These are phyloP conservation scores for Trichocladium antarcticum DNA, from an alignment of 495 filamentous ascomycete species.

Conservation along the genomic window DNA sequence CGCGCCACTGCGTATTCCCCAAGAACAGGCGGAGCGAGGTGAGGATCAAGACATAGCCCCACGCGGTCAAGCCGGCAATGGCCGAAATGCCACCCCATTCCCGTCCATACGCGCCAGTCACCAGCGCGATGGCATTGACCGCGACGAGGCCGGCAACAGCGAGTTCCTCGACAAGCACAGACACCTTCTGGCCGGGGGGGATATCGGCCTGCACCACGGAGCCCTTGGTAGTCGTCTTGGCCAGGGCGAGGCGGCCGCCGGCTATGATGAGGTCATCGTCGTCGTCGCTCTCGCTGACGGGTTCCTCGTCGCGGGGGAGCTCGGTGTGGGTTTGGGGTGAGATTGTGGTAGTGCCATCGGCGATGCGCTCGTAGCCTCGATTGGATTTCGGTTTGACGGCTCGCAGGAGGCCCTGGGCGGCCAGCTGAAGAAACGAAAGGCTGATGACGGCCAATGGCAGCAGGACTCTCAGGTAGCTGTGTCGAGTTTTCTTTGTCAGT, in stretches of 20 bases:
- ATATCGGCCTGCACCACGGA: conserved; percentile 65
- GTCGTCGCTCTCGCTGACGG: conserved; percentile 47
- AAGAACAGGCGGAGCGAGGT: conserved; percentile 61
- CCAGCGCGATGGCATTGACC: conserved; percentile 51
- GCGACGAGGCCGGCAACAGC: conserved; percentile 61
- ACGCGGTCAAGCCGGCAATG: conserved; percentile 53
- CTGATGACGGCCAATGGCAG: conserved; percentile 63
- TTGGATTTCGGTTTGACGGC: conserved; percentile 36
- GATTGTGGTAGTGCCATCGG: conserved; percentile 29
- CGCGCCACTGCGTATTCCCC: conserved; percentile 52
- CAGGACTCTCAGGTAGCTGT: conserved; percentile 72
- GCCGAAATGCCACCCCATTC: conserved; percentile 41
- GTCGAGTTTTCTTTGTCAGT: not conserved
- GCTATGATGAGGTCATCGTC: conserved; percentile 47
- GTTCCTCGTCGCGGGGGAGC: conserved; percentile 35
- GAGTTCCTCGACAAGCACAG: conserved; percentile 61
- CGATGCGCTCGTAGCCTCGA: conserved; percentile 41
- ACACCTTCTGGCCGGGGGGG: conserved; percentile 58
- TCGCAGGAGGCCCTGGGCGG: conserved; percentile 41
- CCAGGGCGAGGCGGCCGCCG: conserved; percentile 44
- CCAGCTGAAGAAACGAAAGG: conserved; percentile 57
- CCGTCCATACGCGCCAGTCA: conserved; percentile 27
- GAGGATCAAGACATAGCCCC: conserved; percentile 74
- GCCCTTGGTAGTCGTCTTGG: conserved; percentile 49
- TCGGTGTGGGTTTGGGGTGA: conserved; percentile 38